These are phyloP conservation scores for Thelonectria blattea DNA, from an alignment of 2,329 filamentous ascomycete genomes.

Conservation along the genomic window DNA sequence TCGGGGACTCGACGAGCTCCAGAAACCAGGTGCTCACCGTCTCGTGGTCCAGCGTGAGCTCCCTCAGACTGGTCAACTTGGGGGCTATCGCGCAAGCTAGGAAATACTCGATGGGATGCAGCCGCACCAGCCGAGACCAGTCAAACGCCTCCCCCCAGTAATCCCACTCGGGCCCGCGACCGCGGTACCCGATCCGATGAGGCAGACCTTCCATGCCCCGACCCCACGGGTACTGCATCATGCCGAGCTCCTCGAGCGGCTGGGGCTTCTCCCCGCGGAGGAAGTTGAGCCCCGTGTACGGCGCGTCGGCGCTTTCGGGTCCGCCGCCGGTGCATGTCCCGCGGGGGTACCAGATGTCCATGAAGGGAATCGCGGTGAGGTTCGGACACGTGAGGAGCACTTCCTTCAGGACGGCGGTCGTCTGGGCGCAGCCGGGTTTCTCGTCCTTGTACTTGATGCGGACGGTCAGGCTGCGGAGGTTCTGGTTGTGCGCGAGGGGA, in stretches of 20 bases:
- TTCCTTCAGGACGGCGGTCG: conserved; percentile 10
- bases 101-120: background rate
- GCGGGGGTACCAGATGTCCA: conserved; percentile 14
- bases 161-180: background rate
- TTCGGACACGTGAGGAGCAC: conserved; percentile 21
- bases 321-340: background rate
- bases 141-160: conserved; percentile 14
- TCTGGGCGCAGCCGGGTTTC: conserved; percentile 6
- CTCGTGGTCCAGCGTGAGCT: conserved; percentile 7
- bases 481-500: background rate
- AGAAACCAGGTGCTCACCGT: background rate
- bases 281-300: background rate
- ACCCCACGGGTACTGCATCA: conserved; percentile 12
- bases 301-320: background rate
- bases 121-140: conserved; percentile 14
- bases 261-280: conserved; percentile 3
- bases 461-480: conserved; percentile 7
- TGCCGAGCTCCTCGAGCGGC: conserved; percentile 8
- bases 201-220: background rate
- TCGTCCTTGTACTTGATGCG: conserved; percentile 4
- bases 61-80: conserved; percentile 9
- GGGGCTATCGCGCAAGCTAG: background rate
- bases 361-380: conserved; percentile 1
- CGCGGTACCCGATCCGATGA: background rate
- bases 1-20: background rate